Evolutionary conservation across 352 stramenopile genomes (phyloP), one percentile per base, ranked within the genome.

Genomic region (Globisporangium emineosum): DNA sequence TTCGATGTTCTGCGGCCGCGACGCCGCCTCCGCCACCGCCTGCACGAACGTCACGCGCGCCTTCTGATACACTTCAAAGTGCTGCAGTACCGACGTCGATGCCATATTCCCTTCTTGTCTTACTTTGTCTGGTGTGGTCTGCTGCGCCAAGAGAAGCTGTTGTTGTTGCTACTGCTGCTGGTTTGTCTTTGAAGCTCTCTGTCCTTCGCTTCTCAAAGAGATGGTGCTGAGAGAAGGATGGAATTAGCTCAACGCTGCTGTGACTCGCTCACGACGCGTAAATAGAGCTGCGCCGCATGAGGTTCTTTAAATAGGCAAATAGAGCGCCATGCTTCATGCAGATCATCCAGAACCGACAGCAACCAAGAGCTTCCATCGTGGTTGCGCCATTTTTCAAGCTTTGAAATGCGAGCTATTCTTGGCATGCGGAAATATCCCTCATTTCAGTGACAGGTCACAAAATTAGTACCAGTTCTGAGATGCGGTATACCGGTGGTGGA

Each of bases 31-130:
- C 6, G 94, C 94, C 29, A 98, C 91, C 10, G 91, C 86, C 73
- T 98, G 93, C 29, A 98, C 94, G 75, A 98, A 98, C 23, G 86
- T 96, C 63, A 98, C 93, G 25, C 94, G 88, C 15, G 93, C 90
- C 73, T 98, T 98, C 56, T 98, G 94, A 73, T 98, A 98, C 60
- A 94, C 87, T 65, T 98, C 94, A 75, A 98, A 98, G 72, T 97
- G 88, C 78, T 97, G 91, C 25, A 98, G 80, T 67, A 98, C 91
- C 2, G 89, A 97, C 21, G 85, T 93, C 40, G 84, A 93, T 47
- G 84, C 85, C 86, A 95, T 95, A 25, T 10, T 12, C 15, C 12
- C 58, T 30, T 49, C 13, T 69, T 23, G 42, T 13, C 33, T 40
- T 33, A 25, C 10, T 19, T 12, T 32, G 37, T 9, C 13, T 23